A percentile compares a stretch with the other conserved stretches of the same genome.
Conservation (phyloP, 2,329 filamentous ascomycete genomes). For the Talaromyces pinophilus region DNA sequence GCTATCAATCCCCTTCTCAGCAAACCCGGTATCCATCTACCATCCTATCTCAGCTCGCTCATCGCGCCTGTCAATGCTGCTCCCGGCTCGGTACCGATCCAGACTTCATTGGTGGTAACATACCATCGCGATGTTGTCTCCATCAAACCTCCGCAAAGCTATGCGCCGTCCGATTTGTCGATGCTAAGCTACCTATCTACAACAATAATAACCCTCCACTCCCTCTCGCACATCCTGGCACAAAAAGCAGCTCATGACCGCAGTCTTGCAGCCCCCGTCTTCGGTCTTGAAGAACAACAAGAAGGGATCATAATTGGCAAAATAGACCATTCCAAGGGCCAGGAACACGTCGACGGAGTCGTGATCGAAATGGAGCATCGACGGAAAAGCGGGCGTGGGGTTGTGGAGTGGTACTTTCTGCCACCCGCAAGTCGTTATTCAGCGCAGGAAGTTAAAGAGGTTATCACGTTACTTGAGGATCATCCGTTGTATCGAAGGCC, state of each 20-base stretch:
- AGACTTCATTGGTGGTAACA: conserved; percentile 70
- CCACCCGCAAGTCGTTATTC: conserved; percentile 49
- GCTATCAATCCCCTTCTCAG: conserved; percentile 67
- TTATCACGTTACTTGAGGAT: conserved; percentile 68
- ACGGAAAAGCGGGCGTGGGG: conserved; percentile 75
- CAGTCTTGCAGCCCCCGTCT: conserved; percentile 72
- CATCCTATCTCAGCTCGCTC: conserved; percentile 68
- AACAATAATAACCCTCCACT: conserved; percentile 72
- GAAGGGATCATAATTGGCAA: conserved; percentile 78
- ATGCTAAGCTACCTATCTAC: conserved; percentile 85
- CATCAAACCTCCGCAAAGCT: conserved; percentile 39
- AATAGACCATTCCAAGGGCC: conserved; percentile 36
- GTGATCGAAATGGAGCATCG: conserved; percentile 86
- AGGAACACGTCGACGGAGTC: conserved; percentile 56
- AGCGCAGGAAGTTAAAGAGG: conserved; percentile 53
- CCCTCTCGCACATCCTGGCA: conserved; percentile 71
- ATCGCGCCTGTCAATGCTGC: conserved; percentile 55
- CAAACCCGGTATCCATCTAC: conserved; percentile 58
- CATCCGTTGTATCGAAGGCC: conserved; percentile 67
- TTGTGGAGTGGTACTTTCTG: conserved; percentile 68
- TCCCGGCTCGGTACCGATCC: conserved; percentile 30
- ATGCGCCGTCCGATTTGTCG: conserved; percentile 67
- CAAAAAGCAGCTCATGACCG: conserved; percentile 74
- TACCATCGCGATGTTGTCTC: conserved; percentile 81
- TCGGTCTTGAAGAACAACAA: conserved; percentile 73